Conservation (phyloP, 208 protist species). For the Leishmania gerbilli region DNA sequence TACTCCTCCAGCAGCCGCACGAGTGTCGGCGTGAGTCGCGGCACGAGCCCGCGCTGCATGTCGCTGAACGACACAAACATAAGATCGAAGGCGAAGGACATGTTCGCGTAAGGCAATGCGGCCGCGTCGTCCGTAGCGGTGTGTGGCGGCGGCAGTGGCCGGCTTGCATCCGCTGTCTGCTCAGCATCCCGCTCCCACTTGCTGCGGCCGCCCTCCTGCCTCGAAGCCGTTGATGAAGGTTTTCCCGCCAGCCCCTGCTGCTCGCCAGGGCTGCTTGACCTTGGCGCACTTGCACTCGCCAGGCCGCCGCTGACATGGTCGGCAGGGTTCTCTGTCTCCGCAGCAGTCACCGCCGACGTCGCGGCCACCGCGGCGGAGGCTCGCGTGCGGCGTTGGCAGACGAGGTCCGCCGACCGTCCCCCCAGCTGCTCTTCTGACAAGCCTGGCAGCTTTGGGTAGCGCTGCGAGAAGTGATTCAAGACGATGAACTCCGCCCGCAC, state of each 20-base stretch:
- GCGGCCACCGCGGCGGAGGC: background rate
- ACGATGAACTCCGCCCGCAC: constrained; percentile 53
- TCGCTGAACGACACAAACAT: constrained; percentile 74
- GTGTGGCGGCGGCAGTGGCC: background rate
- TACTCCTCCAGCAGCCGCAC: constrained; percentile 86
- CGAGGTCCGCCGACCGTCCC: constrained; percentile 17
- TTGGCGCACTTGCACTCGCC: background rate
- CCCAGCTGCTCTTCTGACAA: constrained; percentile 54
- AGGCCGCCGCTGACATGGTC: background rate
- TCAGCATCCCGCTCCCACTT: background rate
- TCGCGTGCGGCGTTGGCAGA: constrained; percentile 22
- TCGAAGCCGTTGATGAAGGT: background rate
- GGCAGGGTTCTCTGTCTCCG: background rate
- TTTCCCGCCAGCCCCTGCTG: background rate
- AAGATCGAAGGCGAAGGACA: constrained; percentile 91
- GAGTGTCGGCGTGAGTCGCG: constrained; percentile 54
- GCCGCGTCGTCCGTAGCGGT: background rate
- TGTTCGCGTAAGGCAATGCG: constrained; percentile 18
- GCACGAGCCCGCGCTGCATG: constrained; percentile 38
- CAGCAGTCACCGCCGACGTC: background rate
- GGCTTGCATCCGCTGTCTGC: background rate
- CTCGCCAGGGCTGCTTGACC: background rate
- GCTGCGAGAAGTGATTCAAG: constrained; percentile 93
- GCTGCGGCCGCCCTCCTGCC: background rate
- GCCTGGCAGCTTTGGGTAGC: constrained; percentile 89